A percentile compares a stretch with the other conserved stretches of the same genome.
Conservation (phyloP, 495 filamentous ascomycete species). For the Lasiosphaeris hirsuta region DNA sequence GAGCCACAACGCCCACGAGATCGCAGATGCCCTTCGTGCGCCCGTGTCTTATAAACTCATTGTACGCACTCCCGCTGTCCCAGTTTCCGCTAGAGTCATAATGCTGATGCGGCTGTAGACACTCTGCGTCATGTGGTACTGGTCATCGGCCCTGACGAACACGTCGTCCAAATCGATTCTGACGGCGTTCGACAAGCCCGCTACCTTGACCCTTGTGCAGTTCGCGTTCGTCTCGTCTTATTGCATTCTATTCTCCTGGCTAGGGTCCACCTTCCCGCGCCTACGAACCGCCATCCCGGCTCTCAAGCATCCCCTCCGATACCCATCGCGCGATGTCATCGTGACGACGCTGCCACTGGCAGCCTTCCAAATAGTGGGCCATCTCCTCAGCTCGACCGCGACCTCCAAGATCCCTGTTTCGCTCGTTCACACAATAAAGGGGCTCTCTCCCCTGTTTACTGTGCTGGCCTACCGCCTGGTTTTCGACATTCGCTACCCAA, state of each 20-base stretch:
- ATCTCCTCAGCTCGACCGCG: slow-evolving; percentile 88
- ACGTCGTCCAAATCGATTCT: slow-evolving; percentile 97
- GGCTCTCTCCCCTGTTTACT: slow-evolving; percentile 94
- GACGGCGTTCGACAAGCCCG: slow-evolving; percentile 85
- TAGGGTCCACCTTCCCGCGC: slow-evolving; percentile 65
- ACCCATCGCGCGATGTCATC: slow-evolving; percentile 80
- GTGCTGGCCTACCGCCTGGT: slow-evolving; percentile 88
- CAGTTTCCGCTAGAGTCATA: not conserved
- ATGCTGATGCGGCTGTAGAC: slow-evolving; percentile 44
- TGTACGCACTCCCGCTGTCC: slow-evolving; percentile 27
- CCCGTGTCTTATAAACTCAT: slow-evolving; percentile 75
- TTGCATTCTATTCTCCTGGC: slow-evolving; percentile 74
- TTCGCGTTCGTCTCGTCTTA: slow-evolving; percentile 89
- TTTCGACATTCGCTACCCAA: slow-evolving; percentile 83
- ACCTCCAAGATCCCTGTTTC: slow-evolving; percentile 94
- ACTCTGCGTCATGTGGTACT: slow-evolving; percentile 87
- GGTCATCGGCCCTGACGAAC: slow-evolving; percentile 91
- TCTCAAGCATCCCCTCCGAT: slow-evolving; percentile 75
- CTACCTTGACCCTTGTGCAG: slow-evolving; percentile 91
- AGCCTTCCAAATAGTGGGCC: slow-evolving; percentile 87
- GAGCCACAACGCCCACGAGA: slow-evolving; percentile 87
- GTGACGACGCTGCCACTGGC: slow-evolving; percentile 83
- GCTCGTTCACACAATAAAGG: slow-evolving; percentile 97
- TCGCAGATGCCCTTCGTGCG: slow-evolving; percentile 85
- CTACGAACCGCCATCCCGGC: slow-evolving; percentile 69